Base-by-base conservation (phyloP, 139 green algal genomes). In the Marvania coccoides region DNA sequence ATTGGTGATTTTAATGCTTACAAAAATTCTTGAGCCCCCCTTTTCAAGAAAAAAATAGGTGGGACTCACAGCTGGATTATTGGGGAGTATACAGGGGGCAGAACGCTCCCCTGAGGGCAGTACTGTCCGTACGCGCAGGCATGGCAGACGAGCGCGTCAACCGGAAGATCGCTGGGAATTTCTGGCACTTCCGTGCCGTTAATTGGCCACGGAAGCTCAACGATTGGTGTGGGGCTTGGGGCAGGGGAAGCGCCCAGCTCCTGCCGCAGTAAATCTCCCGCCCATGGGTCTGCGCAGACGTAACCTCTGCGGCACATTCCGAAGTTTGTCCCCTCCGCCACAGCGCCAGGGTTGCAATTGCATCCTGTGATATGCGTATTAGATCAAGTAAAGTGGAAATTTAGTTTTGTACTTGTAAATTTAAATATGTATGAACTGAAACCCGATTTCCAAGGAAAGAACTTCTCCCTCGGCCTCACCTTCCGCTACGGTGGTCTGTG, bases 121-220 rank as follows among this genome's bases (percentile, higher is more conserved):
- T 71, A 76, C 51, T 82, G 73, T 6, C 76, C 76, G 45, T 69
- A 78, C 2, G 13, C 29, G 47, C 76, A 83, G 29, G 73, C 60
- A 29, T 62, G 45, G 63, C 76, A 83, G 4, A 34, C 30, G 10
- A 72, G 70, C 19, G 15, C 38, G 10, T 5, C 19, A 10, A 12
- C 31, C 14, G 13, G 24, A 47, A 24, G 9, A 64, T 47, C 13
- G 24, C 24, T 37, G 37, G 60, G 24, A 56, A 31, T 48, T 58
- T 19, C 40, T 37, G 15, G 15, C 23, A 29, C 57, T 64, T 47
- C 12, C 12, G n/a, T 13, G 6, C n/a, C n/a, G n/a, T n/a, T n/a
- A n/a, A n/a, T n/a, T n/a, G n/a, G n/a, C n/a, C n/a, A n/a, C n/a
- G n/a, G n/a, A 47, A 47, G 39, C 39, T 14, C 13, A 47, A 47